Evolutionary conservation across 345 rosid species (phyloP).

Genomic region (Populus simonii): DNA sequence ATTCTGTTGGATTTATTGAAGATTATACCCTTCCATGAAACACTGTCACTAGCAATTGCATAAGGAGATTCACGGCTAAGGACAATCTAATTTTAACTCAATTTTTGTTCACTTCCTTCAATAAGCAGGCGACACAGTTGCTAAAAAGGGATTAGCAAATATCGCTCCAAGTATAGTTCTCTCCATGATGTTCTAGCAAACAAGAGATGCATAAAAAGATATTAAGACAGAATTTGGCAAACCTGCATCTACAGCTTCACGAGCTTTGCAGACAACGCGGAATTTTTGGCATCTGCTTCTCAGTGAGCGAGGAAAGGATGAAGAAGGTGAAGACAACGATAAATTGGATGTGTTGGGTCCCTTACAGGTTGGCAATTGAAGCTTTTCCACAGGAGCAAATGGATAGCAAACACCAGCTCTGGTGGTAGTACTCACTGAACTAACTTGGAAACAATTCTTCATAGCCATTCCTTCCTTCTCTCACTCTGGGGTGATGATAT

Average conservation of each 20-base stretch:
- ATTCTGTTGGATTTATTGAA: neutral
- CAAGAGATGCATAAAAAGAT: neutral
- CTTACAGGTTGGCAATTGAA: conserved; percentile 26
- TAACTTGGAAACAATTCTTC: conserved; percentile 45
- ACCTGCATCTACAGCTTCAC: conserved; percentile 60
- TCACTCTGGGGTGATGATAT: neutral
- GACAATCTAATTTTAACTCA: neutral
- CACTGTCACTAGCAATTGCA: neutral
- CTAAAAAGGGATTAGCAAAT: neutral
- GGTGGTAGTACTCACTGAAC: conserved; percentile 26
- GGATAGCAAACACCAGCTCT: conserved; percentile 38
- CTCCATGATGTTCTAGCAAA: neutral
- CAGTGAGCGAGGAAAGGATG: conserved; percentile 17
- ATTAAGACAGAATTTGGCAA: neutral
- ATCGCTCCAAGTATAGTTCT: neutral
- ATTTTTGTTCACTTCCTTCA: neutral
- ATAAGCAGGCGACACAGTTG: neutral
- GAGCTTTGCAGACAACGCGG: conserved; percentile 53
- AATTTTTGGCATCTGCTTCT: conserved; percentile 26
- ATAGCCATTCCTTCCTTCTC: conserved; percentile 35
- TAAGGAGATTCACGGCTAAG: neutral
- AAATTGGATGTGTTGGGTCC: conserved; percentile 27
- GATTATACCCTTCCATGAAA: neutral
- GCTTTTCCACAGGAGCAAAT: conserved; percentile 28
- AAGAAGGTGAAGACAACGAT: conserved; percentile 22